A percentile compares a stretch with the other conserved stretches of the same genome.
These are phyloP conservation scores for Closterium sp. DNA, from an alignment of 139 green algal species.

Conservation along the genomic window DNA sequence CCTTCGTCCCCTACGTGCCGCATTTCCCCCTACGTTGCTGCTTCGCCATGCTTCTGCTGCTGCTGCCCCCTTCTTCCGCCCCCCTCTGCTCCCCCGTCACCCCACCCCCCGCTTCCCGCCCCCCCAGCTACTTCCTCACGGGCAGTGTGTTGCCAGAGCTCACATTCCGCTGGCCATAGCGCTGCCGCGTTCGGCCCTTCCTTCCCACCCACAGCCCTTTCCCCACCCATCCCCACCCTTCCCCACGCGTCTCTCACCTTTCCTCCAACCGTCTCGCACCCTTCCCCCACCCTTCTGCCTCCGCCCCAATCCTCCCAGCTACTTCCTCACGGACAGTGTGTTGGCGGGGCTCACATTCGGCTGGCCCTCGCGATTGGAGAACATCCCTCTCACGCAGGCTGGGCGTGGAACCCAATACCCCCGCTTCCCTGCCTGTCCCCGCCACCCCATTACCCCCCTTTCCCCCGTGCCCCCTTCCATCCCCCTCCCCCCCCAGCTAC, in stretches of 20 bases:
- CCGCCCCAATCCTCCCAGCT: neutral
- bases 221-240: neutral
- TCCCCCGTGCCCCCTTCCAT: neutral
- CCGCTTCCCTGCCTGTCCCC: neutral
- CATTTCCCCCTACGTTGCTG: neutral
- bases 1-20: neutral
- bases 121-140: constrained; percentile 35
- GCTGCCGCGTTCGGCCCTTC: neutral
- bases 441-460: neutral
- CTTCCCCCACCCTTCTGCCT: too few species aligned
- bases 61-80: neutral
- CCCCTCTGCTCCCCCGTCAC: neutral
- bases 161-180: neutral
- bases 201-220: neutral
- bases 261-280: too few species aligned
- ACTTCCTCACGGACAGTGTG: constrained; percentile 33
- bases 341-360: constrained; percentile 32
- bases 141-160: constrained; percentile 34
- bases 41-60: too few species aligned
- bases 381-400: neutral
- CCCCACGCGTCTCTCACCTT: too few species aligned
- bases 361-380: neutral
- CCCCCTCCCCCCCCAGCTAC: constrained; percentile 12
- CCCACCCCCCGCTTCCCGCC: too few species aligned
- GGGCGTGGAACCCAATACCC: too few species aligned